phyloP scores from a whole-genome alignment of 768 basidiomycete species.

The Termitomyces sp. region DNA sequence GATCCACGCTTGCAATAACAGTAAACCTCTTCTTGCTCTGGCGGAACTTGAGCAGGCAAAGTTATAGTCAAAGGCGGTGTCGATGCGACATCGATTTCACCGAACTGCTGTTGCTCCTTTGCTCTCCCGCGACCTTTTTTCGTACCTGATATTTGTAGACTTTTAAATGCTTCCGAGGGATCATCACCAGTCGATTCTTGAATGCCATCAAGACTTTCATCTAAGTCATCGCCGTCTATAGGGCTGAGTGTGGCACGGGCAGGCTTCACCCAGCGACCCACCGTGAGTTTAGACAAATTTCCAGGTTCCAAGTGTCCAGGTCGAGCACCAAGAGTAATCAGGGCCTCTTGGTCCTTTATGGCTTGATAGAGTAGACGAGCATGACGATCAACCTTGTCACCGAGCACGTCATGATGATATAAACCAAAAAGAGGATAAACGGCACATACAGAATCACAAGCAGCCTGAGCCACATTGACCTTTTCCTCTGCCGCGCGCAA shows the following conservation, averaged over 20 bases:
- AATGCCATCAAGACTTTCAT: neutral
- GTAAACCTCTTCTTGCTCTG: conserved; percentile 45
- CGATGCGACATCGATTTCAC: conserved; percentile 9
- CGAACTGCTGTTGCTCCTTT: conserved; percentile 15
- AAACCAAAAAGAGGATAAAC: neutral
- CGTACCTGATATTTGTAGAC: conserved; percentile 2
- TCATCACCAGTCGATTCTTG: neutral
- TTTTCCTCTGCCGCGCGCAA: conserved; percentile 72
- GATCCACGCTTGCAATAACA: conserved; percentile 81
- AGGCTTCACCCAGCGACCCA: conserved; percentile 48
- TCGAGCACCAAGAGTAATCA: conserved; percentile 31
- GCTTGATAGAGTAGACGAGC: conserved; percentile 74
- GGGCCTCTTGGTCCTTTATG: conserved; percentile 40
- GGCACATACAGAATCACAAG: conserved; percentile 59
- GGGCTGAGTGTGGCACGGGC: conserved; percentile 39
- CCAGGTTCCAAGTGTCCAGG: conserved; percentile 35
- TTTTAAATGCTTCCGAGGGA: neutral
- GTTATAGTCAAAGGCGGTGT: conserved; percentile 29
- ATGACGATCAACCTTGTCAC: conserved; percentile 68
- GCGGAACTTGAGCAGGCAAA: conserved; percentile 24
- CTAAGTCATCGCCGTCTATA: conserved; percentile 24
- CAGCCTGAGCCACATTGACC: conserved; percentile 65
- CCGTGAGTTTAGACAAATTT: conserved; percentile 57
- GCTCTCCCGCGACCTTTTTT: conserved; percentile 19
- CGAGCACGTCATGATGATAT: conserved; percentile 3